A percentile compares a stretch with the other conserved stretches of the same genome.
phyloP scores from a whole-genome alignment of 2,329 filamentous ascomycete genomes.

The Clonostachys byssicola region DNA sequence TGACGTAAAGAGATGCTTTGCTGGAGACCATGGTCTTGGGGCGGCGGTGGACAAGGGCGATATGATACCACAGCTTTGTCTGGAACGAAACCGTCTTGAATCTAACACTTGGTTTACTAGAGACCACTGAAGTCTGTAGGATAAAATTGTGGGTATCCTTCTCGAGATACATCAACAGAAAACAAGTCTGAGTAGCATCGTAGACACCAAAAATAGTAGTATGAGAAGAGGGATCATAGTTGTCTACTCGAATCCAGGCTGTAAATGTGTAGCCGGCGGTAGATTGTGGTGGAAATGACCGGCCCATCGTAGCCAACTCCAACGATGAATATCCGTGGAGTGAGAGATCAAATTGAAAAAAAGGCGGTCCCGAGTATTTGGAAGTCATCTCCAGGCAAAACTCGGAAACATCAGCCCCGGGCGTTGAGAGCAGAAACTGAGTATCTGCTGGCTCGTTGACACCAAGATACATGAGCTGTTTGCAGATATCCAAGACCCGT shows the following conservation, averaged over 20 bases:
- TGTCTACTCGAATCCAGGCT: conserved; percentile 84
- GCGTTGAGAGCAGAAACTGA: conserved; percentile 60
- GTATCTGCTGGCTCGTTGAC: conserved; percentile 80
- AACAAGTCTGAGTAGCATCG: conserved; percentile 87
- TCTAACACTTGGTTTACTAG: conserved; percentile 80
- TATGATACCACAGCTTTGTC: conserved; percentile 84
- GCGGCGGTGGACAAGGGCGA: conserved; percentile 80
- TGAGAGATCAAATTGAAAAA: conserved; percentile 92
- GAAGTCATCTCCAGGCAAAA: conserved; percentile 73
- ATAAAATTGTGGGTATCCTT: conserved; percentile 93
- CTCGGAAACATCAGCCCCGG: conserved; percentile 51
- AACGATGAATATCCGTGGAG: conserved; percentile 84
- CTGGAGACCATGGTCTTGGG: conserved; percentile 71
- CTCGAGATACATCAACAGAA: conserved; percentile 89
- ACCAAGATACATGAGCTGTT: conserved; percentile 67
- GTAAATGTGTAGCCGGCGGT: conserved; percentile 85
- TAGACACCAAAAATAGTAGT: conserved; percentile 96
- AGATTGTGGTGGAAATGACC: conserved; percentile 76
- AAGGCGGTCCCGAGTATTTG: conserved; percentile 72
- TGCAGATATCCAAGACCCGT: conserved; percentile 63
- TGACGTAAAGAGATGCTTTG: conserved; percentile 83
- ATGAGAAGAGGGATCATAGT: conserved; percentile 79
- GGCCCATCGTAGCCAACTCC: conserved; percentile 81
- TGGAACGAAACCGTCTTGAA: conserved; percentile 83
- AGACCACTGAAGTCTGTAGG: conserved; percentile 88